Evolutionary conservation across 257 asterid species (phyloP), one percentile per base, ranked within the genome.

Genomic region (Voacanga thouarsii): DNA sequence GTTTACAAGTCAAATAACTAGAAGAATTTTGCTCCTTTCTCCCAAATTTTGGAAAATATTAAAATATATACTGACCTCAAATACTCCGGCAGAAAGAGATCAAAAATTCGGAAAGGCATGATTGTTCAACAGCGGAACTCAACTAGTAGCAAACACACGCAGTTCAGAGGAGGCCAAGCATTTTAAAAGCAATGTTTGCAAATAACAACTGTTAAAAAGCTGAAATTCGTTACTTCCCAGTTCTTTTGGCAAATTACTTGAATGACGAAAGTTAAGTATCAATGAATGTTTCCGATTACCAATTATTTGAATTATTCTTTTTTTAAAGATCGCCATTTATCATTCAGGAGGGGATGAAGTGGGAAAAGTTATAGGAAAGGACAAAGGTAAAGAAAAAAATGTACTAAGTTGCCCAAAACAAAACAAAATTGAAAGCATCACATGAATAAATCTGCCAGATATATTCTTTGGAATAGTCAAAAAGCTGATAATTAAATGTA

Each of bases 381-480:
- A 66, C 15, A 66, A 77, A 51, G 55, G 23, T 10, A n/a, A 77
- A 66, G 53, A 77, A 23, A 65, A 7, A 3, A 63, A 53, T 24
- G 68, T 28, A 64, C 12, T 3, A 56, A 69, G 75, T 37, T 51
- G 45, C 43, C 60, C 59, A 63, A 64, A 64, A 14, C 15, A 55
- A 55, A 77, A 6, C 28, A 77, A 69, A 68, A 23, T 19, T 24
- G 18, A 68, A 60, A 55, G 71, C 37, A 67, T 53, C 69, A 55
- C 75, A 77, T 39, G 69, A 49, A 37, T 51, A 77, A 66, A 53
- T 49, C 44, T 66, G 64, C 55, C 73, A 67, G 10, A 49, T 37
- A n/a, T 16, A 77, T 41, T 23, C 47, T 37, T 55, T 77, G 76
- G 72, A 68, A 55, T 68, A 12, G 76, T 53, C 70, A 68, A 53